Conservation (phyloP, 2,329 filamentous ascomycete genomes). For the Alternaria angustiovoidea region DNA sequence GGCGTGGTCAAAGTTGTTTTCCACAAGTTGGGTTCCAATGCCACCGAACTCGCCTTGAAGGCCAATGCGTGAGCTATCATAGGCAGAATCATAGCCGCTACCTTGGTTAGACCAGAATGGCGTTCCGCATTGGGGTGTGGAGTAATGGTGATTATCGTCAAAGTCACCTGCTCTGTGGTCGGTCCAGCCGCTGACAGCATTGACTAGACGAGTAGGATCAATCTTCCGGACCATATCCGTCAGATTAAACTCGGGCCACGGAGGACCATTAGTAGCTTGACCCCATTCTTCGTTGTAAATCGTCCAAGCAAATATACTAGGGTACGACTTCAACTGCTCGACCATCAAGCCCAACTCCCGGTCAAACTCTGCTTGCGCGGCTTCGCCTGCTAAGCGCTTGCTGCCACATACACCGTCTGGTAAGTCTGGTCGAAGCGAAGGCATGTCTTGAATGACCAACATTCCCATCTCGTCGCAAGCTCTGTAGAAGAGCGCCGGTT, state of each 20-base stretch:
- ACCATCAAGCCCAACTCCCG: slow-evolving; percentile 70
- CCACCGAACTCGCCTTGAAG: slow-evolving; percentile 78
- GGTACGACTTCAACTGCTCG: slow-evolving; percentile 69
- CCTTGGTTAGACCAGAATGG: slow-evolving; percentile 70
- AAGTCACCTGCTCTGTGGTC: slow-evolving; percentile 74
- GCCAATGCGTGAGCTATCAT: slow-evolving; percentile 66
- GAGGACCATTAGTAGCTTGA: slow-evolving; percentile 57
- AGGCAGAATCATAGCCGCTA: slow-evolving; percentile 60
- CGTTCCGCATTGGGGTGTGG: slow-evolving; percentile 73
- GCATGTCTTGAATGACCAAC: slow-evolving; percentile 77
- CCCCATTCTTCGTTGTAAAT: slow-evolving; percentile 80
- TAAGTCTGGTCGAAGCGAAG: slow-evolving; percentile 57
- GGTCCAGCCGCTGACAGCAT: slow-evolving; percentile 70
- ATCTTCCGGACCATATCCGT: slow-evolving; percentile 63
- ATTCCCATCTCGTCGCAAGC: slow-evolving; percentile 72
- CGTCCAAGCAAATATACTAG: slow-evolving; percentile 71
- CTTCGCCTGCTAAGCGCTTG: slow-evolving; percentile 32
- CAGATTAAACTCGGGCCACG: slow-evolving; percentile 65
- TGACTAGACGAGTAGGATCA: slow-evolving; percentile 70
- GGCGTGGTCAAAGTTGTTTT: slow-evolving; percentile 64
- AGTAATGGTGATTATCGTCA: slow-evolving; percentile 74
- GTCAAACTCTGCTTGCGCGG: slow-evolving; percentile 69
- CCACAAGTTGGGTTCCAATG: slow-evolving; percentile 67
- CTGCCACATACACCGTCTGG: slow-evolving; percentile 15
- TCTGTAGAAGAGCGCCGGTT: slow-evolving; percentile 71